Evolutionary conservation across 2,329 filamentous ascomycete genomes (phyloP).

Genomic region (Colletotrichum abscissum): DNA sequence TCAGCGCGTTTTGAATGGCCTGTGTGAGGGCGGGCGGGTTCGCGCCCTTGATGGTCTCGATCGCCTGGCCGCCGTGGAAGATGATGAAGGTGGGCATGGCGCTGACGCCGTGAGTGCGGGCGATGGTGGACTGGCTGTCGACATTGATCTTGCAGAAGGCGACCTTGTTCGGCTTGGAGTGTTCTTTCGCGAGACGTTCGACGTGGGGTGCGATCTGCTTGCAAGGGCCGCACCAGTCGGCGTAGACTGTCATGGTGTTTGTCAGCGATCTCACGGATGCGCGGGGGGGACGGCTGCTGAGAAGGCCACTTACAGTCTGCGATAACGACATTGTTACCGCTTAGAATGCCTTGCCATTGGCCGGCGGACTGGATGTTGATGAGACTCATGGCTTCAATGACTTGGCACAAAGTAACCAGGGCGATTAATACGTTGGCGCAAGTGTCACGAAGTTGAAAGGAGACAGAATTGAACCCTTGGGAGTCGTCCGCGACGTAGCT

Average conservation of each 20-base stretch:
- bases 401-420: neutral
- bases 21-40: conserved; percentile 80
- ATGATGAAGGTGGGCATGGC: conserved; percentile 97
- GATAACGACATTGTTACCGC: conserved; percentile 82
- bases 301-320: conserved; percentile 79
- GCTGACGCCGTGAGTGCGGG: conserved; percentile 80
- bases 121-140: conserved; percentile 82
- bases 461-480: neutral
- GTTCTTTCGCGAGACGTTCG: conserved; percentile 82
- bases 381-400: conserved; percentile 53
- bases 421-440: conserved; percentile 13
- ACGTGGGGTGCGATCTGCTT: conserved; percentile 92
- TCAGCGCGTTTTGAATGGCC: conserved; percentile 78
- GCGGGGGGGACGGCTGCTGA: conserved; percentile 12
- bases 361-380: conserved; percentile 71
- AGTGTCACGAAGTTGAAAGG: conserved; percentile 1
- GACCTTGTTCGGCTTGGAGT: conserved; percentile 83
- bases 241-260: conserved; percentile 75
- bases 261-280: conserved; percentile 30
- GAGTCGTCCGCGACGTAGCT: neutral
- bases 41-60: conserved; percentile 84
- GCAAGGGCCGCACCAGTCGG: conserved; percentile 95
- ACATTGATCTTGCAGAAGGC: conserved; percentile 95
- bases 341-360: conserved; percentile 80
- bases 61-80: conserved; percentile 79